Evolutionary conservation across 2,329 filamentous ascomycete species (phyloP), one percentile per base, ranked within the genome.

Genomic region (Tolypocladium inflatum): DNA sequence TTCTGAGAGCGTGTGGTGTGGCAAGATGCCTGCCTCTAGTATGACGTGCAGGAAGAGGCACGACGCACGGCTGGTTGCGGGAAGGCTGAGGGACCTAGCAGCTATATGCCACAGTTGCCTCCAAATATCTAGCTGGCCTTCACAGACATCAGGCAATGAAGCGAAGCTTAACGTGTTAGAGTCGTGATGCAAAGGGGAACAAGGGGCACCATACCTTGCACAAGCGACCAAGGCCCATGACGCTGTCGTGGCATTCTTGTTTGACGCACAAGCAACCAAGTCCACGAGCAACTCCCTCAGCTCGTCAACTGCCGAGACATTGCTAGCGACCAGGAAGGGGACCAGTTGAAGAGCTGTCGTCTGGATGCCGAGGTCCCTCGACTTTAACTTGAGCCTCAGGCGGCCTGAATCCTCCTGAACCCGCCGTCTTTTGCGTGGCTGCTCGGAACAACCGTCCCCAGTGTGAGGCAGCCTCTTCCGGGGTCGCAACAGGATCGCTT

Each of bases 181-280:
- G 33, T 42, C 6, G 2, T 38, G 17, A 52, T 17, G 9, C 4
- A 39, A 37, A 60, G 35, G 35, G 37, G 54, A 52, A 43, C 42
- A 15, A 1, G 48, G 35, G 17, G 5, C 3, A 30, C 57, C 80
- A 68, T 75, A 92, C 90, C 89, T 90, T 61, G 90, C 79, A 67
- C 91, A 84, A n/a, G 86, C 87, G 56, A 97, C 71, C 76, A 96
- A 84, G 21, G 91, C 87, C 94, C 94, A 99, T 0, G 86, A 90
- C 9, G 86, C 82, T 45, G 87, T 76, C 10, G 73, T 71, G 17
- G 75, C 73, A 63, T 88, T 85, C 65, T 96, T 92, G 66, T 94
- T 88, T 11, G 82, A 79, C 50, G 88, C 82, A 56, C 81, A 78
- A 13, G 74, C 71, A 19, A 79, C 73, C 19, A 95, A 73, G 50